Percentiles rank a stretch among this genome's conserved stretches.
phyloP scores from a whole-genome alignment of 495 filamentous ascomycete species.

The Aspergillus cristatus region DNA sequence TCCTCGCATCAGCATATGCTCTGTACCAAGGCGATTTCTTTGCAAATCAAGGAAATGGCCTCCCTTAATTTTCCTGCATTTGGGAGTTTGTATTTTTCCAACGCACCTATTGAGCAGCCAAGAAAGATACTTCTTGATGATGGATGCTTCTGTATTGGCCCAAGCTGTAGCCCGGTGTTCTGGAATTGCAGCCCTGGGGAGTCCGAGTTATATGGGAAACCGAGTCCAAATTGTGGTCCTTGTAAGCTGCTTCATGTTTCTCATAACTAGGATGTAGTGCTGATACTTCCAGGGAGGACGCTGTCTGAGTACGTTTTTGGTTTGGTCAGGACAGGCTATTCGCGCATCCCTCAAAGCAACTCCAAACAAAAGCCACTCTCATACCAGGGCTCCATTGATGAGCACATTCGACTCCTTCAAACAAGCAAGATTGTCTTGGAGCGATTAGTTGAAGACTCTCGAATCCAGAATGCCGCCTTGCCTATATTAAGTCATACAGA shows the following conservation, averaged over 20 bases:
- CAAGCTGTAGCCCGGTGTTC: constrained; percentile 27
- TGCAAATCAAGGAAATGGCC: constrained; percentile 24
- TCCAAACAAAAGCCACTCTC: constrained; percentile 4
- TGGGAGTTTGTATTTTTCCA: constrained; percentile 29
- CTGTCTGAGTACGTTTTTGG: too few relatives aligned
- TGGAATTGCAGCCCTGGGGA: constrained; percentile 32
- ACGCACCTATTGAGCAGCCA: constrained; percentile 15
- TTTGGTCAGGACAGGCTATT: constrained; percentile 24
- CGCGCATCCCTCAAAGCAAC: constrained; percentile 17
- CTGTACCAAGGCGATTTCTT: constrained; percentile 24
- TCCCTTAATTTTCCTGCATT: constrained; percentile 32
- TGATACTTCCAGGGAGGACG: too few relatives aligned
- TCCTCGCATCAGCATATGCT: constrained; percentile 24
- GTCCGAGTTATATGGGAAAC: constrained; percentile 17
- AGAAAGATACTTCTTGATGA: constrained; percentile 20
- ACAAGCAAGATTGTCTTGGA: constrained; percentile 17
- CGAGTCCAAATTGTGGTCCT: constrained; percentile 25
- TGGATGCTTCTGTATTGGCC: constrained; percentile 29
- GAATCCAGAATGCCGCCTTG: constrained; percentile 21
- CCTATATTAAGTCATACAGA: constrained; percentile 26
- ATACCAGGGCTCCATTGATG: constrained; percentile 28
- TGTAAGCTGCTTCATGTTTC: constrained; percentile 18
- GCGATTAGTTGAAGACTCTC: constrained; percentile 19
- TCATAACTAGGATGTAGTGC: too few relatives aligned
- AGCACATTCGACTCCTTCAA: constrained; percentile 24